Evolutionary conservation across 2,329 filamentous ascomycete genomes (phyloP), one percentile per base, ranked within the genome.

Genomic region (Tolypocladium paradoxum): DNA sequence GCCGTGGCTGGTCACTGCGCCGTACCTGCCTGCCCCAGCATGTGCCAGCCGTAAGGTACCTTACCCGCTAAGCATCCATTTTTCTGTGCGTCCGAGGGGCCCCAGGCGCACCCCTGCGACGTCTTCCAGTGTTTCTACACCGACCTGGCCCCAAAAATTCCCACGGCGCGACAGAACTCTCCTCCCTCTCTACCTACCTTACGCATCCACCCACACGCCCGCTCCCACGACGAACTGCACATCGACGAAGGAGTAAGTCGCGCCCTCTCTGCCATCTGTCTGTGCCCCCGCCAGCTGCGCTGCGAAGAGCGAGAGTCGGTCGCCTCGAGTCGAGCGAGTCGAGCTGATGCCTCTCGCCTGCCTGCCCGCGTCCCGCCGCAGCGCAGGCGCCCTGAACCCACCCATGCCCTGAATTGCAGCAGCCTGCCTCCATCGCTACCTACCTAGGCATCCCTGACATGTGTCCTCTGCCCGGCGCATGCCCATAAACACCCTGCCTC

Each of bases 391-490:
- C 43, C 43, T 52, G 40, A 53, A 54, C 49, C 53, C 55, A 55
- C 52, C 53, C 55, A 35, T 50, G 38, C 56, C 43, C 50, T 56
- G 57, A 51, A 55, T 54, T 59, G 57, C 54, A 47, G 52, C 50
- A 45, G 52, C 56, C 43, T 47, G 40, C 38, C 24, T 36, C 51
- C 50, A 38, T 48, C 50, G 36, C 27, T 29, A n/a, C 37, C 53
- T 50, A 53, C n/a, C n/a, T n/a, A n/a, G n/a, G n/a, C n/a, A n/a
- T 53, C 56, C 55, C 51, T 54, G 55, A 61, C 60, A 59, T 53
- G 59, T 62, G 60, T 62, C 60, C 60, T 62, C 57, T 58, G 55
- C 45, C 49, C 53, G 47, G 54, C 51, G 55, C 54, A 53, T 46
- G 40, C 54, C 43, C 51, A 56, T 54, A 54, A 31, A 34, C 49